These are phyloP conservation scores for Russula brevipes DNA, from an alignment of 768 basidiomycete species.

Conservation along the genomic window DNA sequence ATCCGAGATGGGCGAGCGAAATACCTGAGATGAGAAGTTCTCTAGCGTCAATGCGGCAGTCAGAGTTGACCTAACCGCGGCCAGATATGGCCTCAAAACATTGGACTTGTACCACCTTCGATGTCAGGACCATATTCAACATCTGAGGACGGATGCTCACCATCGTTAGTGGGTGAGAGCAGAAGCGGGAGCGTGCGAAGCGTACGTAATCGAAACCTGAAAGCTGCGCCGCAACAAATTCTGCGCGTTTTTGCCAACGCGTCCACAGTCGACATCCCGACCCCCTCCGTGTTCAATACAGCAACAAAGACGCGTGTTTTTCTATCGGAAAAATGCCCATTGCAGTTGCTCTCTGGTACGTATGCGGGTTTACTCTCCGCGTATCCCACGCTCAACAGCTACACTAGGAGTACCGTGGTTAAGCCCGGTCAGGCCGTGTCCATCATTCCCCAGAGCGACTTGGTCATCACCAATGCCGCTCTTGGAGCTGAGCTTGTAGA, in stretches of 20 bases:
- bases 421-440: constrained; percentile 53
- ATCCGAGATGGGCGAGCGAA: not conserved
- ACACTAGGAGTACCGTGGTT: constrained; percentile 54
- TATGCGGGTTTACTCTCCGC: not conserved
- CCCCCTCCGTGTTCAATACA: too few species aligned
- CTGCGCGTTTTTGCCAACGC: constrained; percentile 1
- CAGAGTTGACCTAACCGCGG: constrained; percentile 90
- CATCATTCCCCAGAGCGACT: constrained; percentile 57
- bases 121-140: not conserved
- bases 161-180: constrained; percentile 15
- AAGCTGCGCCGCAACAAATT: not conserved
- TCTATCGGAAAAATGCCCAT: constrained; percentile 43
- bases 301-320: constrained; percentile 10
- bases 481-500: constrained; percentile 71
- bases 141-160: constrained; percentile 5
- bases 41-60: constrained; percentile 97
- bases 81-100: constrained; percentile 90
- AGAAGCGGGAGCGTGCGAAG: constrained; percentile 33
- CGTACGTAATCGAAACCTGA: constrained; percentile 34
- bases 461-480: constrained; percentile 78
- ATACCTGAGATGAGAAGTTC: constrained; percentile 95
- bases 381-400: constrained; percentile 14
- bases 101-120: constrained; percentile 63
- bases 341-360: constrained; percentile 63
- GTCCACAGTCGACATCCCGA: not conserved